Evolutionary conservation across 2,329 filamentous ascomycete genomes (phyloP), one percentile per base, ranked within the genome.

Genomic region (Phyllosticta citrichinensis): DNA sequence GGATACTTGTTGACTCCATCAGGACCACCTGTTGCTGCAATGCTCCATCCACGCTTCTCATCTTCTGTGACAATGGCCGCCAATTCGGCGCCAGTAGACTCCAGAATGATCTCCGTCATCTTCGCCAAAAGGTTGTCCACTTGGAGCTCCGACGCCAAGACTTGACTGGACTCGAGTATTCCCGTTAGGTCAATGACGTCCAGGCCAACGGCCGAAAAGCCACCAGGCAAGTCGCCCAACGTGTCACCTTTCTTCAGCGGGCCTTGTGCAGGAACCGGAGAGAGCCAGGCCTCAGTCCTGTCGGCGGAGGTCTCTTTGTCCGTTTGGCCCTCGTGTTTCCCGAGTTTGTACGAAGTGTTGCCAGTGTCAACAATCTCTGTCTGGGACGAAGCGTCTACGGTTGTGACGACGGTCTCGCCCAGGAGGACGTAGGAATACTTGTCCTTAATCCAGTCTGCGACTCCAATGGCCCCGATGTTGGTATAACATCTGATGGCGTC

Each of bases 111-210:
- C 63, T 90, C 85, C 66, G 87, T 89, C 84, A 93, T 90, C 52
- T 88, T 91, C 68, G 87, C 86, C 63, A 92, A 80, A 3, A 93
- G 79, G 66, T 87, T 83, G 64, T 92, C 88, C 12, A 92, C 83
- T 65, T 88, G 83, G 11, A 93, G 74, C 57, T 91, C 87, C 17
- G 88, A 91, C 4, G 88, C 92, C 52, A 93, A 86, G 52, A 92
- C 83, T 69, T 91, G 89, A 10, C 87, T 91, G 2, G 87, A 89
- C 66, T 89, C 85, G 14, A 93, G 77, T 62, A 93, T 92, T 24
- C 87, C 87, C 52, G 89, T 86, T 63, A 92, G 73, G 71, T 92
- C 89, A 68, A 93, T 86, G 86, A 93, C 91, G 74, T 93, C 89
- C 58, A 93, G 80, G 3, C 78, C 79, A 0, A 77, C 74, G 27